phyloP scores from a whole-genome alignment of 306 rosid species.

The Cucurbita argyrosperma region DNA sequence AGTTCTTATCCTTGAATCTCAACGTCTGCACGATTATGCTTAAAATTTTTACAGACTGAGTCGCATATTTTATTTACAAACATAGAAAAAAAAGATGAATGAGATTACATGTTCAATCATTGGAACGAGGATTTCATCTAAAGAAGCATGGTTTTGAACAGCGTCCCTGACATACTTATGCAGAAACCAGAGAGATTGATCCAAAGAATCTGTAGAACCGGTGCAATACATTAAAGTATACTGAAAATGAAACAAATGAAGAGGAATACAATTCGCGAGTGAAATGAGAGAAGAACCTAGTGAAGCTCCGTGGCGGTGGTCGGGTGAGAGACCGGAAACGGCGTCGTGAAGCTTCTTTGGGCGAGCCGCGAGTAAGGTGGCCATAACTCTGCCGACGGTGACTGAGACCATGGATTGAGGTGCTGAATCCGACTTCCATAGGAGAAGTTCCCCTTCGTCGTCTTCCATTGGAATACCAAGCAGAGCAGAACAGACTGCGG shows the following conservation, averaged over 20 bases:
- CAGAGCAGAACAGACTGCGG: not conserved
- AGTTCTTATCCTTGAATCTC: constrained; percentile 39
- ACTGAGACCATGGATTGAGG: constrained; percentile 45
- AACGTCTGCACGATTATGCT: not conserved
- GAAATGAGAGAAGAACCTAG: constrained; percentile 7
- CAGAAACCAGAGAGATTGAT: constrained; percentile 60
- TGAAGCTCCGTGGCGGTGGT: constrained; percentile 3
- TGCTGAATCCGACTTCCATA: constrained; percentile 29
- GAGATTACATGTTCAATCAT: constrained; percentile 47
- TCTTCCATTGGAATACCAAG: not conserved
- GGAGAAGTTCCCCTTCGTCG: constrained; percentile 17
- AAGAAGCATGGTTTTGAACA: constrained; percentile 19
- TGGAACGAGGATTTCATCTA: constrained; percentile 49
- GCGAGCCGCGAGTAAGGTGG: constrained; percentile 44
- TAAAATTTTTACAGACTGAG: not conserved
- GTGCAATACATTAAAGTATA: not conserved
- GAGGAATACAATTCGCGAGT: not conserved
- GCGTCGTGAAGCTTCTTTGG: constrained; percentile 61
- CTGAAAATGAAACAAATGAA: not conserved
- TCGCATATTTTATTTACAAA: not conserved
- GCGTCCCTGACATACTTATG: constrained; percentile 53
- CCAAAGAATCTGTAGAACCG: constrained; percentile 25
- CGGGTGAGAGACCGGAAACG: constrained; percentile 39
- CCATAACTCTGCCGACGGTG: constrained; percentile 47
- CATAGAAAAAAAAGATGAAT: not conserved